Evolutionary conservation across 1,284 basidiomycete genomes (phyloP), one percentile per base, ranked within the genome.

Genomic region (Termitomyces sp.): DNA sequence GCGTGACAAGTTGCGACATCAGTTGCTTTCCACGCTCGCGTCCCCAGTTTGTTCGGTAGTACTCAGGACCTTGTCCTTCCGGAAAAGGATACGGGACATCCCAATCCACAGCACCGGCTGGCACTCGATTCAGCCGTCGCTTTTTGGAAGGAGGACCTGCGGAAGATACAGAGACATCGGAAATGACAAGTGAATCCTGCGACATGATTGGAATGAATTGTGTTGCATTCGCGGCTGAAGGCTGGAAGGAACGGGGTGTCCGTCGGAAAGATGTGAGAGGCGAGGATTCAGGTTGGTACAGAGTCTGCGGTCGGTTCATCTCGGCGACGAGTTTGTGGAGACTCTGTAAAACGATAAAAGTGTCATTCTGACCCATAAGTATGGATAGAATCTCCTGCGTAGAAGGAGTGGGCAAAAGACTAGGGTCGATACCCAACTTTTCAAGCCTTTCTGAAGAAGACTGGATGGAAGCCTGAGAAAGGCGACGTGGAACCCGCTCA

Each of bases 41-140:
- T 58, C 82, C 78, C 88, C 88, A 89, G 33, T 71, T 80, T 47
- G 71, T 65, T 6, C 70, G 73, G 65, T 89, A 90, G 19, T 74
- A 70, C 19, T 76, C 67, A 1, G 88, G 85, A 1, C 85, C 88
- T 61, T 90, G 83, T 28, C 86, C 87, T 39, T 74, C 70, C 17
- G 73, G 69, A 60, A 90, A 90, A 7, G 88, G 88, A 65, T 84
- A 90, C 1, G 88, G 88, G 0, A 89, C 78, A 61, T 90, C 86
- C 88, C 88, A 90, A 64, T 89, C 86, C 3, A 67, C 74, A 6
- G 88, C 88, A 8, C 88, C 88, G 26, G 88, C 88, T 36, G 88
- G 88, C 3, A 90, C 86, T 9, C 73, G 68, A 54, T 74, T 76
- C 7, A 90, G 71, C 60, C 80, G 86, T 41, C 87, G 78, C 52